Evolutionary conservation across 768 basidiomycete species (phyloP), one percentile per base, ranked within the genome.

Genomic region (Agaricus blazei): DNA sequence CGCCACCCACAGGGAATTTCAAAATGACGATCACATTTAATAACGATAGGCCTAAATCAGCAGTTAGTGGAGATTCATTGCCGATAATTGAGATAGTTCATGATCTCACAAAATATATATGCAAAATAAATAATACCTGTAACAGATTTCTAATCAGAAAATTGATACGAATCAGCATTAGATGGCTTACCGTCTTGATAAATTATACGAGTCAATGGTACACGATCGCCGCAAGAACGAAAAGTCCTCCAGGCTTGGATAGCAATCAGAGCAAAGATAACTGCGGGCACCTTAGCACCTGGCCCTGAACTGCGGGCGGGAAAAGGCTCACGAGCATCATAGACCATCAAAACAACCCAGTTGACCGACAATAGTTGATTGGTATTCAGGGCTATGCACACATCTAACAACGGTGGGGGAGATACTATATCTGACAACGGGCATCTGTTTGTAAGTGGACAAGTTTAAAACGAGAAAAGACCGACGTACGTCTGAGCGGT

Each of bases 81-180:
- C 19, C 12, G 19, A 12, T 9, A 42, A 44, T 26, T 14, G 41
- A 28, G 34, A 23, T 38, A 23, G 19, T 31, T 28, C 23, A 11
- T 3, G 27, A 12, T 29, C 42, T 36, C 27, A 58, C 52, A 28
- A 41, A 58, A 54, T 40, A 58, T 51, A 45, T 58, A 58, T 11
- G 36, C 34, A 41, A 54, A 58, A 54, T 58, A 58, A 48, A 54
- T 50, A 46, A 58, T 53, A 43, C 52, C 58, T 58, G 36, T n/a
- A 31, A 31, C 12, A 46, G 28, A n/a, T 24, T 2, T 8, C 19
- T 9, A 36, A 26, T 44, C 24, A 46, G 52, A 11, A 27, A 31
- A 11, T 28, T 36, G 51, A n/a, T 9, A 7, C 23, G 8, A 34
- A 26, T 37, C 26, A 12, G 9, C 28, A 34, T 14, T 15, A 28